Evolutionary conservation across 2,329 filamentous ascomycete species (phyloP).

Genomic region (Verticillium zaregamsianum): DNA sequence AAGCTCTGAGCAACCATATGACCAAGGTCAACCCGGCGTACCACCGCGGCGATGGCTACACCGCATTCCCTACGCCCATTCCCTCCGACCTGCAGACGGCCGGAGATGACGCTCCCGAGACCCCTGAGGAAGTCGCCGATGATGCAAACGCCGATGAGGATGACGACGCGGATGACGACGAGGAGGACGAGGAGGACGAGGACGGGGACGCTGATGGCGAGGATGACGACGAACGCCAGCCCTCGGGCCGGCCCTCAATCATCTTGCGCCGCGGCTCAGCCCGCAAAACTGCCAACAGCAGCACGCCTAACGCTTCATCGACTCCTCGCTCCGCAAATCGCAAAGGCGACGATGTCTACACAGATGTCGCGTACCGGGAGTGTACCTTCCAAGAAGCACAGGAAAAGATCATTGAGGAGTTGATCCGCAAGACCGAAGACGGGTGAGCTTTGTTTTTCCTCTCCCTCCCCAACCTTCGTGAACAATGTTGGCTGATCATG

Average conservation of each 20-base stretch:
- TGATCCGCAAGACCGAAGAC: constrained; percentile 59
- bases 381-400: constrained; percentile 81
- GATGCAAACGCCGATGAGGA: constrained; percentile 7
- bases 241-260: constrained; percentile 26
- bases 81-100: constrained; percentile 40
- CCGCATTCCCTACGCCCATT: constrained; percentile 69
- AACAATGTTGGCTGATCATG: constrained; percentile 2
- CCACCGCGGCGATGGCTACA: constrained; percentile 56
- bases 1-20: constrained; percentile 85
- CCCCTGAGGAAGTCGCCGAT: constrained; percentile 6
- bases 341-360: constrained; percentile 44
- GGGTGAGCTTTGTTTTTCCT: constrained; percentile 42
- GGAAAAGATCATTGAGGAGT: constrained; percentile 75
- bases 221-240: constrained; percentile 20
- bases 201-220: constrained; percentile 21
- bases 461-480: not conserved
- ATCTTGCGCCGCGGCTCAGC: constrained; percentile 27
- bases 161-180: constrained; percentile 19
- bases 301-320: constrained; percentile 23
- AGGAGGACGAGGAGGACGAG: constrained; percentile 18
- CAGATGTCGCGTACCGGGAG: constrained; percentile 60
- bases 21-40: constrained; percentile 83
- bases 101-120: constrained; percentile 3
- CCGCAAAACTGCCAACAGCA: constrained; percentile 13
- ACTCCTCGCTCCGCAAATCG: constrained; percentile 34